These are phyloP conservation scores for Colletotrichum sp. DNA, from an alignment of 2,329 filamentous ascomycete species.

Conservation along the genomic window DNA sequence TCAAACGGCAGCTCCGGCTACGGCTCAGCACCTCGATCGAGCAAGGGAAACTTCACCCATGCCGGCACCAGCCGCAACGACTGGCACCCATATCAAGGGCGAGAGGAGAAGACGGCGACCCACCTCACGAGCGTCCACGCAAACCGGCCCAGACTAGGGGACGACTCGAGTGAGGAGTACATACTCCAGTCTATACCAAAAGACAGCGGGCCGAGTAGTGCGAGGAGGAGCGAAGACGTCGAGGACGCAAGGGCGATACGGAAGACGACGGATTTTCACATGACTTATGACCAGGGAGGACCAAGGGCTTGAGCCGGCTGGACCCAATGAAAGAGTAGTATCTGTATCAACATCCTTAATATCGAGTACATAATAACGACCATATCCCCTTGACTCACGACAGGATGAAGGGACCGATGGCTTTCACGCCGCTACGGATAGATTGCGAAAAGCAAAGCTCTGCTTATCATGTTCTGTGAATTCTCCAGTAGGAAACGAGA, in stretches of 20 bases:
- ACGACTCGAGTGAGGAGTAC: constrained; percentile 38
- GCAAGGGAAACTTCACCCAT: constrained; percentile 9
- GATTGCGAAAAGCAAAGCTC: neutral
- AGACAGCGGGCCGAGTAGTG: neutral
- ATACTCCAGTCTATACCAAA: constrained; percentile 31
- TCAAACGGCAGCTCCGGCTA: constrained; percentile 12
- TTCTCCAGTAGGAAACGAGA: neutral
- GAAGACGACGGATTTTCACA: constrained; percentile 40
- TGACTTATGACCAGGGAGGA: constrained; percentile 33
- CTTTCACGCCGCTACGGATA: neutral
- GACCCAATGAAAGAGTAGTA: neutral
- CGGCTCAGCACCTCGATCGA: neutral
- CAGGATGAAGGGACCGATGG: neutral
- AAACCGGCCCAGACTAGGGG: constrained; percentile 4
- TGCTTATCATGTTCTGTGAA: neutral
- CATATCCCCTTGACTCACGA: neutral
- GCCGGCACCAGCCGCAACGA: constrained; percentile 27
- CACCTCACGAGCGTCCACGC: constrained; percentile 30
- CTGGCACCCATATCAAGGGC: constrained; percentile 38
- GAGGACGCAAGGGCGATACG: constrained; percentile 32
- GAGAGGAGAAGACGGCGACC: constrained; percentile 30
- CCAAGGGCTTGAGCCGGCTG: neutral
- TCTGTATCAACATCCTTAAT: neutral
- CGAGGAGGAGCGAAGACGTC: neutral
- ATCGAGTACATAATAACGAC: neutral